These are phyloP conservation scores for Barnettozyma populi DNA, from an alignment of 805 yeast species.

Conservation along the genomic window DNA sequence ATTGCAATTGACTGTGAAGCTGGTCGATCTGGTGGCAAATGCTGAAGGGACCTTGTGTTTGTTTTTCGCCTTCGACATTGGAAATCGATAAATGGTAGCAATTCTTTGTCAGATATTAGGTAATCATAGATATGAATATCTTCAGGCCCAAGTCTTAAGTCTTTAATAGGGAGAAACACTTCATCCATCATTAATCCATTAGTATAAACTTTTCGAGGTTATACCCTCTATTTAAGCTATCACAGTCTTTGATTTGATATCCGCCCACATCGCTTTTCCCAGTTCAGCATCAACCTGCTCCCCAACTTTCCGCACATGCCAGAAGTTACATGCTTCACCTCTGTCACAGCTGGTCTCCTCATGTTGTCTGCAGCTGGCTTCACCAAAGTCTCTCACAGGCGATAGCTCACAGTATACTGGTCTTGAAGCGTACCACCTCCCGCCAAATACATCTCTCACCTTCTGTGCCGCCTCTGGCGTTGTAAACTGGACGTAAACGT, in stretches of 20 bases:
- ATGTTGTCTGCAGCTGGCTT: slow-evolving; percentile 71
- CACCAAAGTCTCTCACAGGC: slow-evolving; percentile 65
- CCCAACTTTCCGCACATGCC: slow-evolving; percentile 57
- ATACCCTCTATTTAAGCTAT: not conserved
- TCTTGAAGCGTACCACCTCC: slow-evolving; percentile 73
- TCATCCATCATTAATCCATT: not conserved
- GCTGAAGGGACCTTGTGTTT: not conserved
- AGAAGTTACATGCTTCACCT: slow-evolving; percentile 80
- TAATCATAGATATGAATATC: not conserved
- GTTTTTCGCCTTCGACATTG: slow-evolving; percentile 13
- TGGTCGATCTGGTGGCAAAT: not conserved
- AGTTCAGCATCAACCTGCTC: slow-evolving; percentile 27
- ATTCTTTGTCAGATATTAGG: not conserved
- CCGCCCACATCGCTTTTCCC: slow-evolving; percentile 34
- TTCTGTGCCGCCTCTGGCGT: slow-evolving; percentile 50
- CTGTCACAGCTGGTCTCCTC: slow-evolving; percentile 69
- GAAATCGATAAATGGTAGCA: not conserved
- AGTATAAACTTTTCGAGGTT: not conserved
- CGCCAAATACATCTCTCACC: slow-evolving; percentile 59
- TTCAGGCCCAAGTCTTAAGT: too few relatives aligned
- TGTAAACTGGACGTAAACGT: slow-evolving; percentile 66
- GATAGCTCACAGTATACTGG: slow-evolving; percentile 79
- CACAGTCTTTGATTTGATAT: slow-evolving; percentile 8
- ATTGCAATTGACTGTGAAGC: not conserved
- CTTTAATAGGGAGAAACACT: too few relatives aligned